Evolutionary conservation across 1,284 basidiomycete genomes (phyloP), one percentile per base, ranked within the genome.

Genomic region (Omphalotus olearius): DNA sequence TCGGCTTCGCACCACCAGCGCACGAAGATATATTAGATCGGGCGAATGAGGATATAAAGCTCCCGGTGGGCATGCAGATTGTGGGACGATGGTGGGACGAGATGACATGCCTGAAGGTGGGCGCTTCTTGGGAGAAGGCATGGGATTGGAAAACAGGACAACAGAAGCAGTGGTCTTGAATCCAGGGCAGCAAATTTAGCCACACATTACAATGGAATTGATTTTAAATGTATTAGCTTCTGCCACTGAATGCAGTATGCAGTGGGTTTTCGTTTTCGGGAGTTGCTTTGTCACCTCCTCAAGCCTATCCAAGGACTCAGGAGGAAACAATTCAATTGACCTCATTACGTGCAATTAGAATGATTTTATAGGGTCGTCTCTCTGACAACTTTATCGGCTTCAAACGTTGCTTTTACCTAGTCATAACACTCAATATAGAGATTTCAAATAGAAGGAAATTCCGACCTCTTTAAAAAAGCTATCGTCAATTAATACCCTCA

Each of bases 401-500:
- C 57, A 50, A 66, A 66, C 9, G 61, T 61, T 37, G 55, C 50
- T 30, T 60, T 57, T 1, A 64, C 63, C 64, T 65, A 36, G 4
- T 41, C 13, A 25, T 36, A 33, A 36, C 51, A 25, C 3, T 36
- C 33, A 13, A 10, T 47, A n/a, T 28, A 7, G 16, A 49, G 30
- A 16, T 25, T 23, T 28, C 44, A 51, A 11, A 37, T 6, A 37
- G n/a, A 17, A n/a, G n/a, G n/a, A n/a, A 16, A 18, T 38, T 16
- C 73, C 59, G 65, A 68, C 62, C 66, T 69, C 52, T 55, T 69
- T 59, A 70, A 80, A 56, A 61, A 71, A 72, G 6, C 52, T 64
- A 16, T 72, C 73, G 57, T 88, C 85, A 11, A 74, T 70, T 6
- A 87, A 59, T 3, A 80, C 77, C 14, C 79, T 71, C 52, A 82